These are phyloP conservation scores for Conticribra guillardii DNA, from an alignment of 108 stramenopile genomes.

Conservation along the genomic window DNA sequence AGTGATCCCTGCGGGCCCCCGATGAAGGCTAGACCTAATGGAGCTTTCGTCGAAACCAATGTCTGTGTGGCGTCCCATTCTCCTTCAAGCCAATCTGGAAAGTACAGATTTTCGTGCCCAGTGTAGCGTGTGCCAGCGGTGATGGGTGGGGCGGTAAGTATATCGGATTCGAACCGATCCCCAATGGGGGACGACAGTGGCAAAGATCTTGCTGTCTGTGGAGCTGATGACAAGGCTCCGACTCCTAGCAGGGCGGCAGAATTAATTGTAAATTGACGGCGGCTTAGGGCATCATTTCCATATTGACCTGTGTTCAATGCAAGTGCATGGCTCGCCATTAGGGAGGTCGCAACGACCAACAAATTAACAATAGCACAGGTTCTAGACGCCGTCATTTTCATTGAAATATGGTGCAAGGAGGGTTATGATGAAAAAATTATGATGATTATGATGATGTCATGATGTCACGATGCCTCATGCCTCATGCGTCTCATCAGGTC, in stretches of 20 bases:
- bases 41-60: constrained; percentile 57
- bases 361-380: too few species aligned
- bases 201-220: constrained; percentile 10
- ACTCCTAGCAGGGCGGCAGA: neutral
- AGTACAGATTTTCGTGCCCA: constrained; percentile 75
- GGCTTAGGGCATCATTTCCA: constrained; percentile 16
- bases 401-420: too few species aligned
- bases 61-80: constrained; percentile 84
- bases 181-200: constrained; percentile 32
- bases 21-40: constrained; percentile 72
- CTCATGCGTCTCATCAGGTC: too few species aligned
- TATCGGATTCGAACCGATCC: constrained; percentile 54
- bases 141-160: constrained; percentile 62
- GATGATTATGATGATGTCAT: too few species aligned
- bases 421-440: too few species aligned
- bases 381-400: too few species aligned
- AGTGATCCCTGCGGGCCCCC: constrained; percentile 75
- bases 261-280: constrained; percentile 32
- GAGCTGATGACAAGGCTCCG: neutral
- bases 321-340: too few species aligned
- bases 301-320: constrained; percentile 5
- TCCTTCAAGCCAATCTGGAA: constrained; percentile 66
- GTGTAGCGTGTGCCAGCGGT: constrained; percentile 55
- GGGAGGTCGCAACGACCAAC: too few species aligned
- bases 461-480: too few species aligned